phyloP scores from a whole-genome alignment of 2,329 filamentous ascomycete genomes.

The Colletotrichum orbiculare region DNA sequence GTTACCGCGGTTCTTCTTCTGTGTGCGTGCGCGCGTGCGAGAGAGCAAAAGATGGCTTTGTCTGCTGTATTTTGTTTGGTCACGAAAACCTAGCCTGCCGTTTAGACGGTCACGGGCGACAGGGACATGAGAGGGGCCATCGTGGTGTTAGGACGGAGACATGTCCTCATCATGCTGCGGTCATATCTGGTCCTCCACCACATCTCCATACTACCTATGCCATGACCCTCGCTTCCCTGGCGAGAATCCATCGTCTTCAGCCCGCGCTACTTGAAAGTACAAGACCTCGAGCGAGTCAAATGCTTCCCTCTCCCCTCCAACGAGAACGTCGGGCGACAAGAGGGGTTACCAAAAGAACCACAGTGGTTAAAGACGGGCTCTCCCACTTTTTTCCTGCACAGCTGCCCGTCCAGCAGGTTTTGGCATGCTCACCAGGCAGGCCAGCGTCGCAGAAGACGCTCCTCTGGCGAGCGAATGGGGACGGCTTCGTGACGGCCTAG shows the following conservation, averaged over 20 bases:
- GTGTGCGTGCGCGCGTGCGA: constrained; percentile 18
- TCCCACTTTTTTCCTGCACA: constrained; percentile 36
- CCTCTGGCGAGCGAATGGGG: constrained; percentile 25
- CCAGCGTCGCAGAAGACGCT: constrained; percentile 32
- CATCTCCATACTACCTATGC: not conserved
- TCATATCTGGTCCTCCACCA: constrained; percentile 1
- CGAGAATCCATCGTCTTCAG: not conserved
- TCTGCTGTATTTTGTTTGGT: constrained; percentile 9
- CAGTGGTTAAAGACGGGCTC: constrained; percentile 1
- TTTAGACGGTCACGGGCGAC: constrained; percentile 17
- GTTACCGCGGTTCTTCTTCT: constrained; percentile 1
- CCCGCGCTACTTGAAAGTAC: too few relatives aligned
- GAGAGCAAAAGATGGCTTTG: constrained; percentile 6
- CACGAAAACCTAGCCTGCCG: constrained; percentile 21
- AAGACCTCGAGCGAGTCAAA: too few relatives aligned
- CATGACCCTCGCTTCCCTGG: not conserved
- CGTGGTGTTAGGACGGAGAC: constrained; percentile 1
- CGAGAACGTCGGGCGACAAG: not conserved
- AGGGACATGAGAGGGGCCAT: constrained; percentile 28
- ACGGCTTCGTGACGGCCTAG: constrained; percentile 1
- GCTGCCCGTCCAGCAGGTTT: constrained; percentile 36
- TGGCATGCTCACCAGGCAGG: constrained; percentile 33
- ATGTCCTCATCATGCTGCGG: constrained; percentile 6
- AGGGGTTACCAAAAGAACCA: not conserved
- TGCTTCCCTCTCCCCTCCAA: too few relatives aligned